Evolutionary conservation across 2,329 filamentous ascomycete species (phyloP).

Genomic region (Paraconiothyrium sp.): DNA sequence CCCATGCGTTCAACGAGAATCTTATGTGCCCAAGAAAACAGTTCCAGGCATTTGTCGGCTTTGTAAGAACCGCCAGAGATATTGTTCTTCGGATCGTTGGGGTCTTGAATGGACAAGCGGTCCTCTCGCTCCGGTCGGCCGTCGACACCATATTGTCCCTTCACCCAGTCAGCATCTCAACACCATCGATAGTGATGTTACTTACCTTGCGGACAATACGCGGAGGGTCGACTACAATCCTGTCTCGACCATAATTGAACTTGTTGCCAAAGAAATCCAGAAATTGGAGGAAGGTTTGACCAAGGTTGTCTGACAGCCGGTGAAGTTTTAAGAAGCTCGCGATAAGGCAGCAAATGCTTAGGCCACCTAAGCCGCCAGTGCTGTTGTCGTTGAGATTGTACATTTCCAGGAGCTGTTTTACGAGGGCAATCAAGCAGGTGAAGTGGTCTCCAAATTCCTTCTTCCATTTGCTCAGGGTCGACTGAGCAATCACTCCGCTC

Average conservation of each 20-base stretch:
- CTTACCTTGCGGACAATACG: constrained; percentile 79
- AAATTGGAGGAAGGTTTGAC: constrained; percentile 85
- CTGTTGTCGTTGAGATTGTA: constrained; percentile 90
- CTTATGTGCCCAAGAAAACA: constrained; percentile 66
- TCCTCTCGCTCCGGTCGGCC: constrained; percentile 52
- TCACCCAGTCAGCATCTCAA: not conserved
- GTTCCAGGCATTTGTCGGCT: constrained; percentile 71
- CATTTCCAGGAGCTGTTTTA: constrained; percentile 94
- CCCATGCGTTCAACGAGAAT: constrained; percentile 63
- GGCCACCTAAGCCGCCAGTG: constrained; percentile 90
- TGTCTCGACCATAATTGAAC: constrained; percentile 75
- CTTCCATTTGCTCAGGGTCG: constrained; percentile 80
- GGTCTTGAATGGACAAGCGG: constrained; percentile 88
- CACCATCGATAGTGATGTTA: not conserved
- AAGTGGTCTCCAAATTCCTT: constrained; percentile 81
- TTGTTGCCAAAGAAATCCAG: constrained; percentile 87
- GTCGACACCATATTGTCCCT: constrained; percentile 39
- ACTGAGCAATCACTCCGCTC: constrained; percentile 80
- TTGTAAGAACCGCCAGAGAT: constrained; percentile 86
- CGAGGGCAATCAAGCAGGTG: constrained; percentile 83
- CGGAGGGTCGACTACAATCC: constrained; percentile 77
- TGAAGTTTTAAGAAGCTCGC: constrained; percentile 83
- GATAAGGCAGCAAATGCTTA: constrained; percentile 92
- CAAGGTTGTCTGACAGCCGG: constrained; percentile 68
- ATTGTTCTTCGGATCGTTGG: constrained; percentile 85